A percentile compares a stretch with the other conserved stretches of the same genome.
These are phyloP conservation scores for Mycena maculata DNA, from an alignment of 768 basidiomycete species.

Conservation along the genomic window DNA sequence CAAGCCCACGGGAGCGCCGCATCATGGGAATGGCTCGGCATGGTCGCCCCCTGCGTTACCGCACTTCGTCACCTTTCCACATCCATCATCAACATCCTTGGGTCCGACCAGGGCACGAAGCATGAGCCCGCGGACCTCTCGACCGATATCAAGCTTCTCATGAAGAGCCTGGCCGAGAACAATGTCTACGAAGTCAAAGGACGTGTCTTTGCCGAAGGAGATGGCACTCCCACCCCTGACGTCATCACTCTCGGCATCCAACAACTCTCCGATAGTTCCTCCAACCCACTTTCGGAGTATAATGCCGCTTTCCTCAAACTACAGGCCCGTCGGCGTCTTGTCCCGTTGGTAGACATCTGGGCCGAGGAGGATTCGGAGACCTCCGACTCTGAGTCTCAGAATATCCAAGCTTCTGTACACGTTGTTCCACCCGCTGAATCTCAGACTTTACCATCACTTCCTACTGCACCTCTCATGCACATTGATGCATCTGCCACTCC, in stretches of 20 bases:
- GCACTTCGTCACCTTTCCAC: conserved; percentile 21
- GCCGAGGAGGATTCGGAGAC: too few species aligned
- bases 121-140: conserved; percentile 3
- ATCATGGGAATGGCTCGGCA: conserved; percentile 47
- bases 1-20: conserved; percentile 35
- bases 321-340: too few species aligned
- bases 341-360: too few species aligned
- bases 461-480: too few species aligned
- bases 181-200: conserved; percentile 1
- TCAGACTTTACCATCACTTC: too few species aligned
- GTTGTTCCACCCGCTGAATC: too few species aligned
- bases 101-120: conserved; percentile 18
- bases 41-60: conserved; percentile 40
- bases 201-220: not conserved
- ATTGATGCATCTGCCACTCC: too few species aligned
- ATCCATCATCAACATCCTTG: not conserved
- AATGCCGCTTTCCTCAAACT: too few species aligned
- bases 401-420: too few species aligned
- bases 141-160: conserved; percentile 6
- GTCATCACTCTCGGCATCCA: not conserved
- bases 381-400: too few species aligned
- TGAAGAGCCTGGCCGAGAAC: conserved; percentile 11
- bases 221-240: not conserved
- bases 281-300: conserved; percentile 1
- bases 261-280: conserved; percentile 6